Conservation (phyloP, 352 stramenopile genomes). For the Phytophthora capsici region DNA sequence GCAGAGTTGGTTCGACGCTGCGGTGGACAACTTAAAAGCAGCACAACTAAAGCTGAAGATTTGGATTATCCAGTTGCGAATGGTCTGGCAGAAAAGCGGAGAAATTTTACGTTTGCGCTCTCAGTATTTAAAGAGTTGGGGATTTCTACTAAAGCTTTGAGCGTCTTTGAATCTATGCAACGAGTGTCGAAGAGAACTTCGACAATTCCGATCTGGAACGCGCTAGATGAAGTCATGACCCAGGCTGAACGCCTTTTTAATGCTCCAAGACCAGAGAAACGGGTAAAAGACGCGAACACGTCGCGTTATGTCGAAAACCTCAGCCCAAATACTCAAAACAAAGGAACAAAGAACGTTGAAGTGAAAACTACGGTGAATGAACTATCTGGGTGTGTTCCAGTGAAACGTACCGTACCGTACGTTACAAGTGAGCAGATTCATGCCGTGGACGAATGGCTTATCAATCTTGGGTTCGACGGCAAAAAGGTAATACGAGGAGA, state of each 20-base stretch:
- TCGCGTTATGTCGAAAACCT: background rate
- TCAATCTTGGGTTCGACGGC: conserved; percentile 16
- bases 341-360: background rate
- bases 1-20: conserved; percentile 23
- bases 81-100: conserved; percentile 11
- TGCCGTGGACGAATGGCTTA: conserved; percentile 40
- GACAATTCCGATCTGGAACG: conserved; percentile 18
- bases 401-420: conserved; percentile 33
- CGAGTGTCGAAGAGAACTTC: conserved; percentile 2
- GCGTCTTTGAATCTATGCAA: conserved; percentile 16
- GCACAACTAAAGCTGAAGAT: background rate
- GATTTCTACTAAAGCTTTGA: conserved; percentile 13
- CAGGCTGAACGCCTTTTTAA: conserved; percentile 3
- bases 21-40: conserved; percentile 1
- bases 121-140: conserved; percentile 21
- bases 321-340: conserved; percentile 1
- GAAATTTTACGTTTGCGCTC: conserved; percentile 24
- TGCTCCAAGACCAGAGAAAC: background rate
- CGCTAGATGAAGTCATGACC: conserved; percentile 19
- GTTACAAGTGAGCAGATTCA: conserved; percentile 42
- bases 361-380: background rate
- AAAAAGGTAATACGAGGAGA: conserved; percentile 11
- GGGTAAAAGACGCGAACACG: background rate
- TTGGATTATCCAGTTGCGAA: background rate
- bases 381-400: background rate